Conservation (phyloP, 148 eudicot genomes). For the Silene latifolia region DNA sequence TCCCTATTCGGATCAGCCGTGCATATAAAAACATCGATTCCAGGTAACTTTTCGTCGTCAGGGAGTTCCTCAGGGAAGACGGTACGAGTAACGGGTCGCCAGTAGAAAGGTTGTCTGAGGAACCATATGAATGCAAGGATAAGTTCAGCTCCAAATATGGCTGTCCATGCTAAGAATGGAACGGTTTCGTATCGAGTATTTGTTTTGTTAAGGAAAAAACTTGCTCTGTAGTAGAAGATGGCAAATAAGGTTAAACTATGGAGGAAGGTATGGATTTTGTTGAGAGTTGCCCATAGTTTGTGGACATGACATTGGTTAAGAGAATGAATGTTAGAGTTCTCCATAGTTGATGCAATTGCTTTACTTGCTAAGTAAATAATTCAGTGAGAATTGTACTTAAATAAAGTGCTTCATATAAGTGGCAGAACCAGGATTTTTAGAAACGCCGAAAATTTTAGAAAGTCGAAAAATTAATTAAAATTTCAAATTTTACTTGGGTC, state of each 20-base stretch:
- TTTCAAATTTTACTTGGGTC: too few relatives aligned
- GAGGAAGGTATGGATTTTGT: conserved; percentile 26
- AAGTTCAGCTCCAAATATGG: conserved; percentile 37
- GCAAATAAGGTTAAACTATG: conserved; percentile 24
- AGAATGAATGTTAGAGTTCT: conserved; percentile 23
- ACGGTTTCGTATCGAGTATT: not conserved
- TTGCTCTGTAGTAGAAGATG: conserved; percentile 33
- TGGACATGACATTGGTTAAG: conserved; percentile 33
- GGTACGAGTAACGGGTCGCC: conserved; percentile 40
- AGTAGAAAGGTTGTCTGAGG: conserved; percentile 31
- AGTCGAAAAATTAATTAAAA: too few relatives aligned
- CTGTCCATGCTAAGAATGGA: conserved; percentile 27
- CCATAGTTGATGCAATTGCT: conserved; percentile 11
- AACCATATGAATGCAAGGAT: conserved; percentile 38
- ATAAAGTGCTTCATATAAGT: not conserved
- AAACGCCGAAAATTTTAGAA: too few relatives aligned
- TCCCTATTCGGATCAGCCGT: conserved; percentile 53
- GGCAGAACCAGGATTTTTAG: too few relatives aligned
- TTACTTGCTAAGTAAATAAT: not conserved
- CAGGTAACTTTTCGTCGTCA: conserved; percentile 33
- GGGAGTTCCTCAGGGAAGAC: conserved; percentile 41
- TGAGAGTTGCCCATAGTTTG: conserved; percentile 21
- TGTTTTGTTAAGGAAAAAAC: conserved; percentile 12
- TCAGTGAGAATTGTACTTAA: not conserved
- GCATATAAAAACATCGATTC: conserved; percentile 52